Base-by-base conservation (phyloP, 495 filamentous ascomycete genomes). In the Usnea hakonensis region DNA sequence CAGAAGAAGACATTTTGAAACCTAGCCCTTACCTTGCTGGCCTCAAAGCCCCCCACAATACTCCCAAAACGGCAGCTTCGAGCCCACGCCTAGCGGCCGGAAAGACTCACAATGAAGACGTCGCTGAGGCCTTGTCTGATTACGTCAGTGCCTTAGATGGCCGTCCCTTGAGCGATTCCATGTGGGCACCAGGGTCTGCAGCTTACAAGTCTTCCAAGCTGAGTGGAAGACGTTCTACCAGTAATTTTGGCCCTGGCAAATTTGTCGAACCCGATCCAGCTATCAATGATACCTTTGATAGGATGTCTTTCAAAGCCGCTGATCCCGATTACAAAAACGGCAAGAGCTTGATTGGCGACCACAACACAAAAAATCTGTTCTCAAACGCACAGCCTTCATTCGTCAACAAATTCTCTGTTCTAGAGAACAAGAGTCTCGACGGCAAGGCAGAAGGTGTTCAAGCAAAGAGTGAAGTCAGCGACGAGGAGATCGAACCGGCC, bases 271-370 rank as follows among this genome's bases (percentile, higher is more conserved):
- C 44, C 1, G 32, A 60, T 21, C 58, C 44, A 28, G 54, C 53
- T 3, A 57, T 63, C 41, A 63, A 66, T 26, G 41, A 57, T 30
- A 55, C 16, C 26, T 66, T 66, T 48, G 43, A 41, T 46, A 55
- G 60, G 32, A 66, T 62, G 64, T 58, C 64, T 7, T 66, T 59
- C 55, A 58, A 66, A 46, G 64, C 55, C 21, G 64, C 64, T 53
- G 64, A 63, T n/a, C 26, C 60, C 30, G 35, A 53, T 28, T 11
- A 53, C 38, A 57, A 57, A 9, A 23, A 38, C 26, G 37, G n/a
- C 17, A 11, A 50, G 6, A 23, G 26, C 21, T 50, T 52, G 16
- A 60, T 38, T 30, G 44, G 43, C n/a, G 43, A 53, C 16, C 46
- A 37, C 38, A 13, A 26, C 1, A 38, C 44, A 26, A 32, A 19